phyloP scores from a whole-genome alignment of 805 yeast genomes.

The Peterozyma toletana region DNA sequence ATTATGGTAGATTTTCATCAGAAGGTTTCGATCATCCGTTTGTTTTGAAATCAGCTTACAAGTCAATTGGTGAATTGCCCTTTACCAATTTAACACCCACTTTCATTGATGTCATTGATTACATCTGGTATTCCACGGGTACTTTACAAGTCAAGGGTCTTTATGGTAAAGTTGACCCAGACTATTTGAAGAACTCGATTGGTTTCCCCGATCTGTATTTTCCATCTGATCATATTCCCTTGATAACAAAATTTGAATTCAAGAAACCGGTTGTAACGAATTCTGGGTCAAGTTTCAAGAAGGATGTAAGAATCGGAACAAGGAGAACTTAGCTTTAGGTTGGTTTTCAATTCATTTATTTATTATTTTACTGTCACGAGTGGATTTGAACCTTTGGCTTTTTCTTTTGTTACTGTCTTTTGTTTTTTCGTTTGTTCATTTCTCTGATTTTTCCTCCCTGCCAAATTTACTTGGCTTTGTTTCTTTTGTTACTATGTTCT shows the following conservation, averaged over 20 bases:
- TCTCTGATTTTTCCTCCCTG: background rate
- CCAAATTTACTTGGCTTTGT: too few relatives aligned
- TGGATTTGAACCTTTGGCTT: background rate
- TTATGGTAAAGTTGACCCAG: conserved; percentile 75
- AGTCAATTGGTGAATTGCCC: conserved; percentile 80
- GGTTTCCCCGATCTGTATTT: conserved; percentile 93
- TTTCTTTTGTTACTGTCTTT: background rate
- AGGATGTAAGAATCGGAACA: conserved; percentile 5
- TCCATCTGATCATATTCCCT: conserved; percentile 94
- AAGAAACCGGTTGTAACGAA: conserved; percentile 27
- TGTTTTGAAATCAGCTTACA: conserved; percentile 79
- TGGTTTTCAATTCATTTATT: background rate
- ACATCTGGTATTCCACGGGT: conserved; percentile 87
- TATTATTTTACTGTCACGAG: background rate
- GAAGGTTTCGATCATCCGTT: conserved; percentile 82
- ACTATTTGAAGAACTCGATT: conserved; percentile 67
- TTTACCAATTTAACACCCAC: conserved; percentile 93
- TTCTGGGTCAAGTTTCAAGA: background rate
- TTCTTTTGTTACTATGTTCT: too few relatives aligned
- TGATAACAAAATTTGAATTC: conserved; percentile 71
- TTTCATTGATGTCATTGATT: conserved; percentile 90
- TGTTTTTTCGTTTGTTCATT: background rate
- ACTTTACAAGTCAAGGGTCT: conserved; percentile 79
- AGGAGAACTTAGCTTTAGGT: conserved; percentile 5
- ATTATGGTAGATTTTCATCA: conserved; percentile 85